Percentiles rank a stretch among this genome's conserved stretches.
phyloP scores from a whole-genome alignment of 768 basidiomycete species.

The Amanita muscaria region DNA sequence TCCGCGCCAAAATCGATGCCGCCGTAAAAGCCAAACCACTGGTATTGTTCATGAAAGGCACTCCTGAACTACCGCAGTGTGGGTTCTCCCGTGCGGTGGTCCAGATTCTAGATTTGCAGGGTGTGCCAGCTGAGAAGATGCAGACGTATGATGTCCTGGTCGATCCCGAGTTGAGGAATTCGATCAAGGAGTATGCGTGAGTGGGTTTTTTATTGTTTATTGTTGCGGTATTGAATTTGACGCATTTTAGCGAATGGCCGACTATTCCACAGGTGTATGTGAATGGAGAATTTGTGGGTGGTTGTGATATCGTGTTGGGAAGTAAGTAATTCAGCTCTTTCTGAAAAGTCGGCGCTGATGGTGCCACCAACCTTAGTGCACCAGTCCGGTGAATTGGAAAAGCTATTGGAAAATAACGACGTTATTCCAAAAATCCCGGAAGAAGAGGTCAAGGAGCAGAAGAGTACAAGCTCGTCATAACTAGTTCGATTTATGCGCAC shows the following conservation, averaged over 20 bases:
- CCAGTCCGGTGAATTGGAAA: slow-evolving; percentile 88
- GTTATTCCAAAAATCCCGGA: slow-evolving; percentile 48
- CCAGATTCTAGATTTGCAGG: slow-evolving; percentile 81
- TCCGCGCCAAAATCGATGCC: slow-evolving; percentile 54
- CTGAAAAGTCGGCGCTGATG: too few relatives aligned
- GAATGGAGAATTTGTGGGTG: slow-evolving; percentile 92
- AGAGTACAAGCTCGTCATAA: slow-evolving; percentile 4
- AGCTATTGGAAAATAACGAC: slow-evolving; percentile 61
- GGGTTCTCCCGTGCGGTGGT: slow-evolving; percentile 94
- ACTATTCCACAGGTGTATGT: slow-evolving; percentile 95
- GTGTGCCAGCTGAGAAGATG: slow-evolving; percentile 72
- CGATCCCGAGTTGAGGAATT: slow-evolving; percentile 72
- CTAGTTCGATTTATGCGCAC: too few relatives aligned
- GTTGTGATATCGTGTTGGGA: slow-evolving; percentile 88
- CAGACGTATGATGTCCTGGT: slow-evolving; percentile 86
- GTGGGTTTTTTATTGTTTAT: slow-evolving; percentile 23
- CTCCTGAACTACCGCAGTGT: slow-evolving; percentile 76
- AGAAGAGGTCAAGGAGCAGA: slow-evolving; percentile 13
- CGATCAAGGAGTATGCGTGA: slow-evolving; percentile 96
- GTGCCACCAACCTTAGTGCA: slow-evolving; percentile 75
- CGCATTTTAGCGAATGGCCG: slow-evolving; percentile 82
- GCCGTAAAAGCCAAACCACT: slow-evolving; percentile 72
- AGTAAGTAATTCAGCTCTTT: too few relatives aligned
- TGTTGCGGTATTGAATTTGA: not conserved
- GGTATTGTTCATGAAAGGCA: slow-evolving; percentile 98